Base-by-base conservation (phyloP, 2,329 filamentous ascomycete species). In the Juglanconis sp. region DNA sequence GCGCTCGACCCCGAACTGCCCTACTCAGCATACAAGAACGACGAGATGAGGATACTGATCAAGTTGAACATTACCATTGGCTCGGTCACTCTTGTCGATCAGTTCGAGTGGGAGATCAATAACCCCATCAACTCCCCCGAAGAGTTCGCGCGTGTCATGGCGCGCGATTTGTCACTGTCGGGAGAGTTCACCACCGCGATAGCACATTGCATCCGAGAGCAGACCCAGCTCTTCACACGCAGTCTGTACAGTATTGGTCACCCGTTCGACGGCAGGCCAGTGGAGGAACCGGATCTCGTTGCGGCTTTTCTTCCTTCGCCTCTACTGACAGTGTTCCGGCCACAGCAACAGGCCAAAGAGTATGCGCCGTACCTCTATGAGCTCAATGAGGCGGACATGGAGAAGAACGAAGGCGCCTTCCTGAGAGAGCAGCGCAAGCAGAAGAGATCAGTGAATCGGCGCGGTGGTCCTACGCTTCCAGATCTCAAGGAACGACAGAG, bases 91-190 rank as follows among this genome's bases (percentile, higher is more conserved):
- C 81, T 99, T 32, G 89, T 97, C 40, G 95, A 99, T 70, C 95
- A 98, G 72, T 98, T 99, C 64, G 95, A 99, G 75, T 99, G 95
- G 95, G 95, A 99, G 68, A 92, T 98, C 72, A 98, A 98, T 75
- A 96, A 96, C 72, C 90, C 93, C 0, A 79, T 89, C 57, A 99
- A 99, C 73, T 96, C 90, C 0, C 92, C 95, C 2, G 95, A 99
- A 75, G 92, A 96, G 60, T 99, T 99, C 73, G 95, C 95, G 32
- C 81, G 85, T 63, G 88, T 88, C 71, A 96, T 98, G 91, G 87
- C 93, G 0, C 86, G 87, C 61, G 95, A 99, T 69, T 82, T 99
- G 32, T 93, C 93, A 4, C 82, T 99, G 17, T 92, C 91, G 1
- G 95, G 95, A 65, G 95, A 99, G 73, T 99, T 99, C 69, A 93